Evolutionary conservation across 2,329 filamentous ascomycete genomes (phyloP).

Genomic region (Cytospora piceae): DNA sequence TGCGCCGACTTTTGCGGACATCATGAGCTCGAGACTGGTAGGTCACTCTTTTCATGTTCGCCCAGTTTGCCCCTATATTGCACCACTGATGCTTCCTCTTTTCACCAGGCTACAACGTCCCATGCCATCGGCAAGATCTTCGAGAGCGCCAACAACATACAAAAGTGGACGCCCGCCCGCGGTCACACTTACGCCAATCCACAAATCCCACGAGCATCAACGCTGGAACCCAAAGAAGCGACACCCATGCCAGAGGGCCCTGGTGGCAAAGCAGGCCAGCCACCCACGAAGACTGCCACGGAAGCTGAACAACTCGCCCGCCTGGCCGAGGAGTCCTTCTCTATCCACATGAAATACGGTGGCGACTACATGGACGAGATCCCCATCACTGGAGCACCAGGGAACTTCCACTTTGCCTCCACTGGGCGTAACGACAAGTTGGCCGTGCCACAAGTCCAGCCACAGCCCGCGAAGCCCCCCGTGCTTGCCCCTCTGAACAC

Average conservation of each 20-base stretch:
- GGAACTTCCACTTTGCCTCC: conserved; percentile 66
- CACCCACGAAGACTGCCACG: conserved; percentile 43
- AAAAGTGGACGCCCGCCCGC: conserved; percentile 58
- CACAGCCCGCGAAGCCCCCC: conserved; percentile 32
- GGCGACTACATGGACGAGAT: conserved; percentile 71
- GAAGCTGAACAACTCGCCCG: conserved; percentile 47
- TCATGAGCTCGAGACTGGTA: conserved; percentile 63
- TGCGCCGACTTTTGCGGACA: conserved; percentile 64
- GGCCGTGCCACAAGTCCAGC: conserved; percentile 22
- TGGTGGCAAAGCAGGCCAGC: conserved; percentile 33
- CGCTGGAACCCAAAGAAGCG: conserved; percentile 48
- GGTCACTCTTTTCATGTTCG: conserved; percentile 31
- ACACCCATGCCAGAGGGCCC: conserved; percentile 52
- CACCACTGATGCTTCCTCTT: neutral
- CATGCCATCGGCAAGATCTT: conserved; percentile 58
- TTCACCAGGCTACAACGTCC: conserved; percentile 55
- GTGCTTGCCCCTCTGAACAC: conserved; percentile 44
- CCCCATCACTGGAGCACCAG: conserved; percentile 67
- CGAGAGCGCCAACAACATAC: conserved; percentile 52
- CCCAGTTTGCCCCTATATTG: conserved; percentile 6
- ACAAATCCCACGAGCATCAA: conserved; percentile 37
- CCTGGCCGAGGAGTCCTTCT: conserved; percentile 61
- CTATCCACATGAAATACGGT: conserved; percentile 61
- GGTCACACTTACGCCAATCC: conserved; percentile 57
- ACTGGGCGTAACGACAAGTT: conserved; percentile 58